A percentile compares a stretch with the other conserved stretches of the same genome.
Evolutionary conservation across 2,329 filamentous ascomycete genomes (phyloP).

Genomic region (Sporothrix brunneoviolacea): DNA sequence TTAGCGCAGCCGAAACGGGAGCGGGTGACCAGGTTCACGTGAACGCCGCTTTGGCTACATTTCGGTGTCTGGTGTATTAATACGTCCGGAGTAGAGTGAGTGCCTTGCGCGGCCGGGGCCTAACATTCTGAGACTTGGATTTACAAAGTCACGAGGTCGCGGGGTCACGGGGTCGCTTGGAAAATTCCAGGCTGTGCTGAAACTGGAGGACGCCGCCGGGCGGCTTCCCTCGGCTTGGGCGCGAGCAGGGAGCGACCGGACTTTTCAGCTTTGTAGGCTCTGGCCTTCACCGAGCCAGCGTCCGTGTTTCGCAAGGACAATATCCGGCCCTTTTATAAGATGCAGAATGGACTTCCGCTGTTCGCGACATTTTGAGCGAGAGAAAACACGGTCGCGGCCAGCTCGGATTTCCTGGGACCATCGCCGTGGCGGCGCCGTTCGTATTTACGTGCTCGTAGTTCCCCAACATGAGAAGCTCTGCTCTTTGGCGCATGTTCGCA

Average conservation of each 20-base stretch:
- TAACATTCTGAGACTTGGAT: too few species aligned
- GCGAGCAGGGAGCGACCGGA: background rate
- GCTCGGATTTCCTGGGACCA: conserved; percentile 4
- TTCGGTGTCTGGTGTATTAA: too few species aligned
- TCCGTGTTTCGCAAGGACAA: too few species aligned
- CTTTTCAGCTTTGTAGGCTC: background rate
- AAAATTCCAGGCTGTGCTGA: background rate
- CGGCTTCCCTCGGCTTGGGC: conserved; percentile 5
- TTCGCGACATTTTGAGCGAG: conserved; percentile 1
- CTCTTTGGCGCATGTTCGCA: too few species aligned
- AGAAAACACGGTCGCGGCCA: background rate
- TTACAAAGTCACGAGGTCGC: conserved; percentile 2
- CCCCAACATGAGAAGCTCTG: too few species aligned
- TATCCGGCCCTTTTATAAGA: too few species aligned
- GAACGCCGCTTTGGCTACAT: too few species aligned
- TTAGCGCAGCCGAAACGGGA: background rate
- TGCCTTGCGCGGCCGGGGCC: too few species aligned
- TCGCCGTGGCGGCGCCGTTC: conserved; percentile 5
- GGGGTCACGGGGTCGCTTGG: background rate
- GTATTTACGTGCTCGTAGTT: conserved; percentile 13
- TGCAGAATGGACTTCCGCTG: too few species aligned
- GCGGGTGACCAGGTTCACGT: background rate
- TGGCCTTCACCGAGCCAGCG: too few species aligned
- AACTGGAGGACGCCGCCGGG: background rate
- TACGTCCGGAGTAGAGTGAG: too few species aligned